These are phyloP conservation scores for Neolentinus lepideus DNA, from an alignment of 1,284 basidiomycete species.

Conservation along the genomic window DNA sequence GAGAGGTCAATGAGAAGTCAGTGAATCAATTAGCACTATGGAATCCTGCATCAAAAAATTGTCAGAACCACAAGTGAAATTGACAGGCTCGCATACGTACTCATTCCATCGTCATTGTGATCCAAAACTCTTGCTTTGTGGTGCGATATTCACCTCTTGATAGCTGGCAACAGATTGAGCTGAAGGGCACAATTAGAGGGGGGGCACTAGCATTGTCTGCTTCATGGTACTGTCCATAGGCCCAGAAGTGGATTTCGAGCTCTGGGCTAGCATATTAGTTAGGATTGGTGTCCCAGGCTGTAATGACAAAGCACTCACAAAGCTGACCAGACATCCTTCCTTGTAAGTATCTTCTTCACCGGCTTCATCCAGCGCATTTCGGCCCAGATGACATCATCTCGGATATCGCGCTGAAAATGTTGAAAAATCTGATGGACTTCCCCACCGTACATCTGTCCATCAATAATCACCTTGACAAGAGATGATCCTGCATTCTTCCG, in stretches of 20 bases:
- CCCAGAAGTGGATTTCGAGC: neutral
- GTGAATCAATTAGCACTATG: neutral
- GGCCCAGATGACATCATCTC: too few relatives aligned
- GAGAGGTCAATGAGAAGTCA: too few relatives aligned
- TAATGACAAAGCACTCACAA: too few relatives aligned
- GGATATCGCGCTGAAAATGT: too few relatives aligned
- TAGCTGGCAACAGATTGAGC: neutral
- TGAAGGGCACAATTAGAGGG: neutral
- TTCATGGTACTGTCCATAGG: neutral
- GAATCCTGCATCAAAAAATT: neutral
- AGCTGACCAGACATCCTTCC: too few relatives aligned
- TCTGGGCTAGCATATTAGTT: neutral
- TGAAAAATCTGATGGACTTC: constrained; percentile 5
- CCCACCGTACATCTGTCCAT: neutral
- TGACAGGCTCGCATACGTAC: neutral
- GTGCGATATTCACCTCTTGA: neutral
- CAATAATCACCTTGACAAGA: constrained; percentile 1
- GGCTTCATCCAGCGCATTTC: neutral
- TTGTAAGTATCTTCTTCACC: too few relatives aligned
- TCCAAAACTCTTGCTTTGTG: neutral
- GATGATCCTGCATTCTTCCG: too few relatives aligned
- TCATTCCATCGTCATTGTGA: neutral
- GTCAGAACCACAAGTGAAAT: neutral
- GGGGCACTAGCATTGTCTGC: neutral
- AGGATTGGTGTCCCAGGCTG: neutral